These are phyloP conservation scores for Cydonia oblonga DNA, from an alignment of 331 rosid species.

Conservation along the genomic window DNA sequence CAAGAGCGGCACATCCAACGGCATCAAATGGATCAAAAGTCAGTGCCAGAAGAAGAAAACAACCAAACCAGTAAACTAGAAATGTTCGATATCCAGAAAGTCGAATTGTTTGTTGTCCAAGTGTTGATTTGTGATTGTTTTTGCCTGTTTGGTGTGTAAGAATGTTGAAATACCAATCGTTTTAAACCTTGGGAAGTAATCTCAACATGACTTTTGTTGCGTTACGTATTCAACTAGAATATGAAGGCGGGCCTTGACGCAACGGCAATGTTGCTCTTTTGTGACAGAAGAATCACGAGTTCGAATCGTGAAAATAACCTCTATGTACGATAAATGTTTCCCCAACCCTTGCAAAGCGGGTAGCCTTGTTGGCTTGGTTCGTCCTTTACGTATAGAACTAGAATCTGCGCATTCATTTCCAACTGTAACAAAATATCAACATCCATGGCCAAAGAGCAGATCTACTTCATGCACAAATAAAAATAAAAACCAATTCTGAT, in stretches of 20 bases:
- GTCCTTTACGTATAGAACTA: not conserved
- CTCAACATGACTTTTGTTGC: too few species aligned
- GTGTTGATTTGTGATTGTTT: not conserved
- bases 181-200: too few species aligned
- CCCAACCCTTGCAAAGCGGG: too few species aligned
- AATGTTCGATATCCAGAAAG: not conserved
- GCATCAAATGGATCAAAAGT: conserved; percentile 77
- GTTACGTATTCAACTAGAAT: too few species aligned
- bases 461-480: not conserved
- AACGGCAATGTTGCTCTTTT: too few species aligned
- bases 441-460: not conserved
- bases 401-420: not conserved
- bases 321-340: too few species aligned
- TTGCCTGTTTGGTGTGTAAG: not conserved
- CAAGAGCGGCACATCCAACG: conserved; percentile 46
- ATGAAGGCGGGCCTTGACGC: too few species aligned
- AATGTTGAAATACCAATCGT: not conserved
- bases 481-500: not conserved
- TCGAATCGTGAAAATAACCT: too few species aligned
- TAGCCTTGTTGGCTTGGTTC: too few species aligned
- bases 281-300: too few species aligned
- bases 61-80: not conserved
- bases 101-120: not conserved
- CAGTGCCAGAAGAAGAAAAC: conserved; percentile 42
- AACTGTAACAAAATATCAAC: not conserved